Evolutionary conservation across 1,284 basidiomycete species (phyloP), one percentile per base, ranked within the genome.

Genomic region (Puccinia horiana): DNA sequence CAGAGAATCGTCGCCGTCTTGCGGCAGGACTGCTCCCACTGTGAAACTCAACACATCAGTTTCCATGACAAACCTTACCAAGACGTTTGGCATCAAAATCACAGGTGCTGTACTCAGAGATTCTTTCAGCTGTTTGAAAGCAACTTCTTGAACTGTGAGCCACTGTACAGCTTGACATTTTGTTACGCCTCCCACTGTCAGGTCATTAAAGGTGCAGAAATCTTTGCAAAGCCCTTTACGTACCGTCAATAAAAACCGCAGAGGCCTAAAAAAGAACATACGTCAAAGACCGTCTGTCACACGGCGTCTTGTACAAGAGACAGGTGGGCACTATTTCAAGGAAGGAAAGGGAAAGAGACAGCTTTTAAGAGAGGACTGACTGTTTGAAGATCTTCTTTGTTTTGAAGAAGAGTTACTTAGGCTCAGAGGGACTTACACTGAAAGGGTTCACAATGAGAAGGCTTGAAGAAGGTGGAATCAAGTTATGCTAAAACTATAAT

Each of bases 171-270:
- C 14, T 35, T 67, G 63, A 18, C 40, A 14, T 26, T 67, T 67
- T 20, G 63, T 67, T 6, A 42, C 40, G 4, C 35, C 40, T 20
- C 63, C 63, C 12, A n/a, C 63, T 14, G 63, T 67, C 6, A 67
- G 23, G 32, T 42, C 29, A 35, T 67, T 0, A 89, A 84, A 1
- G 88, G 88, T 20, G 82, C 47, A 12, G 84, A 84, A 26, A 88
- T 87, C 14, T 85, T 81, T 4, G 87, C 86, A 82, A 86, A 89
- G 44, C 84, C 76, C 26, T 85, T 40, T 65, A 90, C 88, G 84
- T 89, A 90, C 26, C 86, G 83, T 1, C 87, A 83, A 82, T 87
- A 89, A 84, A 88, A 90, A 82, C 88, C 88, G 32, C 85, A 85
- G 52, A 88, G 86, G 42, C 88, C 87, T 18, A 88, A 84, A 85